phyloP scores from a whole-genome alignment of 1,284 basidiomycete species.

The Sporisorium reilianum region DNA sequence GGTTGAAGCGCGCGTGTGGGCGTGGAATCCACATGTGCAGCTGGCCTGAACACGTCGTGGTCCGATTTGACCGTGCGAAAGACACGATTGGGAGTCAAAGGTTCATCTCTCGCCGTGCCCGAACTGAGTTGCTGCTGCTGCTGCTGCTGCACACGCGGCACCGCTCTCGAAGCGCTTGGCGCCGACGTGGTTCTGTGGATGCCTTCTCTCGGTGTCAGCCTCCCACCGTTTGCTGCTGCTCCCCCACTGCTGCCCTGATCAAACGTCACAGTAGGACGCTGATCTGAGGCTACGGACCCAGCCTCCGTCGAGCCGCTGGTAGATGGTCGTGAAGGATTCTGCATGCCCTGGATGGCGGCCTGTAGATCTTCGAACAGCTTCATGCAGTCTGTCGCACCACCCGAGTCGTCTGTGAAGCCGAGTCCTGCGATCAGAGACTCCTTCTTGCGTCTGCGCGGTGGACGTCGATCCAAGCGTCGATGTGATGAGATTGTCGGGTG shows the following conservation, averaged over 20 bases:
- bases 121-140: constrained; percentile 4
- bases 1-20: constrained; percentile 13
- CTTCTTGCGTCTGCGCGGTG: constrained; percentile 41
- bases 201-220: constrained; percentile 36
- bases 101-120: neutral
- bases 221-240: constrained; percentile 3
- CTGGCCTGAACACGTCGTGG: constrained; percentile 35
- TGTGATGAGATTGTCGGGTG: constrained; percentile 7
- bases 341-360: constrained; percentile 40
- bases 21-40: neutral
- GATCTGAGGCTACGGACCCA: neutral
- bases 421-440: constrained; percentile 44
- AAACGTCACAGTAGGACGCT: constrained; percentile 11
- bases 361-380: constrained; percentile 49
- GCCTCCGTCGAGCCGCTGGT: constrained; percentile 9
- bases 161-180: constrained; percentile 16
- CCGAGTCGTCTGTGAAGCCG: constrained; percentile 26
- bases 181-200: constrained; percentile 38
- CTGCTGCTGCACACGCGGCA: constrained; percentile 3
- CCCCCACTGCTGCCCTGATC: constrained; percentile 2
- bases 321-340: constrained; percentile 13
- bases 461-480: constrained; percentile 29
- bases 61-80: constrained; percentile 43
- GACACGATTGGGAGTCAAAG: constrained; percentile 9
- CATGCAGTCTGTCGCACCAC: constrained; percentile 25